Conservation (phyloP, 2,329 filamentous ascomycete species). For the Verticillium tricorpus region DNA sequence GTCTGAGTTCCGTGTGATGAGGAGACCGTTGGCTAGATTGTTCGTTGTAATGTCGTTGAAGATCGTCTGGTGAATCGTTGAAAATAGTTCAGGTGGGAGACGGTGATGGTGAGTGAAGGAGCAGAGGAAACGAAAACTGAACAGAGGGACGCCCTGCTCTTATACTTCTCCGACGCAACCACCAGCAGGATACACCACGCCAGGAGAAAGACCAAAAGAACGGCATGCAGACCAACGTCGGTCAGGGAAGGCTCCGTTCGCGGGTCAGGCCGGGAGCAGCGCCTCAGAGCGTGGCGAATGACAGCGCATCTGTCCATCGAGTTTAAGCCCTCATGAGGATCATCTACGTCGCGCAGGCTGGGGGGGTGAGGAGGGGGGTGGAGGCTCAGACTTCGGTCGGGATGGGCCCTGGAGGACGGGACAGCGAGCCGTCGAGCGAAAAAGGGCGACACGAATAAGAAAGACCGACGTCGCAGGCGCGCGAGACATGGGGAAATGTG, state of each 20-base stretch:
- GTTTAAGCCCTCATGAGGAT: not conserved
- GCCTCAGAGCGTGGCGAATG: not conserved
- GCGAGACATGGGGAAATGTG: not conserved
- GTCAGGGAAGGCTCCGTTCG: not conserved
- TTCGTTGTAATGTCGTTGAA: not conserved
- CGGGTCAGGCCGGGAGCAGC: not conserved
- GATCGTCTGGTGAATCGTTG: not conserved
- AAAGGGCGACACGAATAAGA: not conserved
- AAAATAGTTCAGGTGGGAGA: not conserved
- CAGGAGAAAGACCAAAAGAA: not conserved
- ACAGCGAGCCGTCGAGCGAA: not conserved
- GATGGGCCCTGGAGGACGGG: not conserved
- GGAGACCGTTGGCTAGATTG: conserved; percentile 1
- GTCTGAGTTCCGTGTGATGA: conserved; percentile 6
- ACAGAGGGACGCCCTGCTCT: not conserved
- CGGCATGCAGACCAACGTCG: not conserved
- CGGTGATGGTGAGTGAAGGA: not conserved
- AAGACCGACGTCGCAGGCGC: not conserved
- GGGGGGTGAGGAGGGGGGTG: conserved; percentile 1
- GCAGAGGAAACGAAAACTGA: not conserved
- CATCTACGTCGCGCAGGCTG: not conserved
- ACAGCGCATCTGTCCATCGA: not conserved
- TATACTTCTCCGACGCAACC: not conserved
- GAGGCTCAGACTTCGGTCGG: not conserved
- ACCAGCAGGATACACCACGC: not conserved